Conservation (phyloP, 2,329 filamentous ascomycete genomes). For the Lizonia empirigonia region DNA sequence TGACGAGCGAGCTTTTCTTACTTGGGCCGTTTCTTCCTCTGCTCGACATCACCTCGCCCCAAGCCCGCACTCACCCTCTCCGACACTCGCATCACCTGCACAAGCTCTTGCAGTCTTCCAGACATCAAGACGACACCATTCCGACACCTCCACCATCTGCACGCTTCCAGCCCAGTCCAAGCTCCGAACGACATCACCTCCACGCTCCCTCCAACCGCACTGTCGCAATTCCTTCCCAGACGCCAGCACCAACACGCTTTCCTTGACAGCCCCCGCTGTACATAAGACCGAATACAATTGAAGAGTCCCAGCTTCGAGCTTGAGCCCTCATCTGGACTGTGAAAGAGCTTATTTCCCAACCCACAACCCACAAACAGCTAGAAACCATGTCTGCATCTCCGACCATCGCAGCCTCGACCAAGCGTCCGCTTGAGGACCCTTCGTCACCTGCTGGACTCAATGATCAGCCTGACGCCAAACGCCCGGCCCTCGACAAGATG, state of each 20-base stretch:
- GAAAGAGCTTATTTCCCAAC: slow-evolving; percentile 34
- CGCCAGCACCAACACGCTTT: slow-evolving; percentile 85
- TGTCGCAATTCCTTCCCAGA: slow-evolving; percentile 37
- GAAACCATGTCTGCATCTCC: slow-evolving; percentile 54
- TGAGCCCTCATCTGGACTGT: slow-evolving; percentile 36
- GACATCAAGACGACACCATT: slow-evolving; percentile 33
- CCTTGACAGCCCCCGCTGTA: slow-evolving; percentile 79
- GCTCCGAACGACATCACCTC: slow-evolving; percentile 45
- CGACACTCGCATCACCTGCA: slow-evolving; percentile 40
- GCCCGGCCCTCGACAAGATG: slow-evolving; percentile 92
- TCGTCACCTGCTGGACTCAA: slow-evolving; percentile 90
- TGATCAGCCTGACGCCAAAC: slow-evolving; percentile 96
- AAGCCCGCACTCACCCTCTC: slow-evolving; percentile 31
- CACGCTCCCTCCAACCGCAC: slow-evolving; percentile 34
- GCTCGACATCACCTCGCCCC: slow-evolving; percentile 38
- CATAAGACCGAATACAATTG: slow-evolving; percentile 59
- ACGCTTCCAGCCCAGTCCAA: slow-evolving; percentile 41
- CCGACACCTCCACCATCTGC: slow-evolving; percentile 42
- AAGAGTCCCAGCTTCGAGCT: slow-evolving; percentile 37
- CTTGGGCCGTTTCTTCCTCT: slow-evolving; percentile 41
- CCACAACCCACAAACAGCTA: slow-evolving; percentile 34
- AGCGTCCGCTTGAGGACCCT: slow-evolving; percentile 95
- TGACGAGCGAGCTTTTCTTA: slow-evolving; percentile 49
- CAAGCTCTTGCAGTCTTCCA: slow-evolving; percentile 39
- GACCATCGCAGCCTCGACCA: slow-evolving; percentile 66